Conservation (phyloP, 805 yeast species). For the Ogataea chonburiensis region DNA sequence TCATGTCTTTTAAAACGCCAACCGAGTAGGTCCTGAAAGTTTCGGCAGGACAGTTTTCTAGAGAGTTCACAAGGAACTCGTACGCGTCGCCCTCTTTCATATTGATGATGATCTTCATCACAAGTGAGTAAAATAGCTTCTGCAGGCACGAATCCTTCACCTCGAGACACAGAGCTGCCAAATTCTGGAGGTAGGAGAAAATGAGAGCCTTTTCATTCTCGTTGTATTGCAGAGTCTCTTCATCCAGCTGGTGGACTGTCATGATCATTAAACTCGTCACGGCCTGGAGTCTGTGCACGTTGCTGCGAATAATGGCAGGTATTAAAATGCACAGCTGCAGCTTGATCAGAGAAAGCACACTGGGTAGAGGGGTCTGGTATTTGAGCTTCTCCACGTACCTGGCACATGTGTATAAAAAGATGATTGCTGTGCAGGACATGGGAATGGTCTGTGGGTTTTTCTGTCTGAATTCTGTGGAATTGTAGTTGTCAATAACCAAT, state of each 20-base stretch:
- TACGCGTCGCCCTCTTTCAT: constrained; percentile 57
- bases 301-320: constrained; percentile 35
- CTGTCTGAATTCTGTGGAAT: constrained; percentile 28
- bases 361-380: constrained; percentile 8
- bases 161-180: constrained; percentile 22
- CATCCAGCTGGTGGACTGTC: constrained; percentile 20
- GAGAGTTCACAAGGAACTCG: constrained; percentile 60
- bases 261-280: constrained; percentile 24
- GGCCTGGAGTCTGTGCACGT: constrained; percentile 17
- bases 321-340: constrained; percentile 41
- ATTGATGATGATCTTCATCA: constrained; percentile 60
- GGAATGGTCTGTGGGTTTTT: constrained; percentile 17
- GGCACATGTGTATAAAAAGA: constrained; percentile 30
- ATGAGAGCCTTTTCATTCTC: constrained; percentile 12
- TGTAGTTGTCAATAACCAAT: constrained; percentile 42
- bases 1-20: constrained; percentile 67
- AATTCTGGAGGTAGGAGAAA: constrained; percentile 26
- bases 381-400: constrained; percentile 19
- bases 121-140: constrained; percentile 51
- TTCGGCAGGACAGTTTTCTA: constrained; percentile 61
- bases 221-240: constrained; percentile 1
- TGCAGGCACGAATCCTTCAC: constrained; percentile 17
- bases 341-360: constrained; percentile 36
- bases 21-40: constrained; percentile 59
- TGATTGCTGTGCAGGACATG: constrained; percentile 34